Base-by-base conservation (phyloP, 768 basidiomycete genomes). In the Amanita rubescens region DNA sequence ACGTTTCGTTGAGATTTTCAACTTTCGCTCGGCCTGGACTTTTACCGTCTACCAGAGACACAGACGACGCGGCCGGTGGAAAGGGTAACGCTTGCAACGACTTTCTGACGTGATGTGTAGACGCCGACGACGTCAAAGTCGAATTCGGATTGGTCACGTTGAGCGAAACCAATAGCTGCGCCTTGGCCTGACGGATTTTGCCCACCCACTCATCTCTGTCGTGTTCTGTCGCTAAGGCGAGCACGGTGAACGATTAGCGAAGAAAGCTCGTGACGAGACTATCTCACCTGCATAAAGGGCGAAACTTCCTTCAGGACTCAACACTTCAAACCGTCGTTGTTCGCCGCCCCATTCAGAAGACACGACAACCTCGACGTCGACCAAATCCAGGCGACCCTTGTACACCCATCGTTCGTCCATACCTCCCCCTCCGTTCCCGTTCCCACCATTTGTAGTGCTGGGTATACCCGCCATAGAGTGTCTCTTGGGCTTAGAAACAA, bases 261-360 rank as follows among this genome's bases (percentile, higher is more conserved):
- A 34, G 34, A 25, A 50, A 35, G 20, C 38, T 19, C 12, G 20
- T 19, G 3, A 57, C 34, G 17, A 4, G 25, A 57, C 15, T 17
- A 6, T 14, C 77, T 57, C 59, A 87, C 89, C 73, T 3, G 84
- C 76, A 68, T 88, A 85, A 22, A 91, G 65, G 1, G 82, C 83
- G 58, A 91, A 92, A 55, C 85, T 90, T 15, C 78, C 81, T 50
- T 81, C 82, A 1, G 90, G 90, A 64, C 87, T 87, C 54, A 90
- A 63, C 2, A 92, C 70, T 63, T 93, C 90, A 46, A 91, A 77
- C 46, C 77, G 71, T 25, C 76, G 70, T 51, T 82, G 79, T 42
- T 80, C 81, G 11, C 24, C 50, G 0, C 75, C 76, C 1, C 72
- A 60, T 9, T 76, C 78, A 17, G 71, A 64, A 3, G 72, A 60